phyloP scores from a whole-genome alignment of 257 asterid species.

The Striga asiatica region DNA sequence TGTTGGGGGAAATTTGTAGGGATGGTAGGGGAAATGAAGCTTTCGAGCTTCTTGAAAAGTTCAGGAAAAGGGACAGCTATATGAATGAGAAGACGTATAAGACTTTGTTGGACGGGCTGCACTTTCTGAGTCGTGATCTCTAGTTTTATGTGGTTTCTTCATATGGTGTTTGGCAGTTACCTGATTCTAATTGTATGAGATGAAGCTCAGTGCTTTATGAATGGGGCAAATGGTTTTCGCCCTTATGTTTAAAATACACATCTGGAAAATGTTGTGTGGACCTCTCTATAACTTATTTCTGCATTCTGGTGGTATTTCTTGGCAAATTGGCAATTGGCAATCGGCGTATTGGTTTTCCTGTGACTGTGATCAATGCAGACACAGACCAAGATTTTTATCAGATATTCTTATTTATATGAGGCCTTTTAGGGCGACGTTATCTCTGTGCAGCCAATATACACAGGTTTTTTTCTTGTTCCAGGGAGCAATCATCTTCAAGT shows the following conservation, averaged over 20 bases:
- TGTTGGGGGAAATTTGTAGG: conserved; percentile 80
- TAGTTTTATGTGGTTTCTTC: conserved; percentile 14
- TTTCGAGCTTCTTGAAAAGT: conserved; percentile 52
- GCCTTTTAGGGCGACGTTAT: not conserved
- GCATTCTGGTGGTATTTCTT: conserved; percentile 4
- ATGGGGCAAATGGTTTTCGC: too few species aligned
- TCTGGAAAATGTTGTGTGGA: too few species aligned
- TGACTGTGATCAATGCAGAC: not conserved
- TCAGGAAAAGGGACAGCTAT: conserved; percentile 54
- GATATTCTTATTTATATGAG: conserved; percentile 2
- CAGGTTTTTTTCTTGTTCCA: not conserved
- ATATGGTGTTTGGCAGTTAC: too few species aligned
- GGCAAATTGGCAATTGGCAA: not conserved
- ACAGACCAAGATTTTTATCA: not conserved
- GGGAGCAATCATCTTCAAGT: not conserved
- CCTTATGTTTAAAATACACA: too few species aligned
- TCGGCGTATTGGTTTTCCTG: not conserved
- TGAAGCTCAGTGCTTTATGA: too few species aligned
- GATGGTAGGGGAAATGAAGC: conserved; percentile 76
- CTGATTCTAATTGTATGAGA: too few species aligned
- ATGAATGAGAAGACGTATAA: conserved; percentile 74
- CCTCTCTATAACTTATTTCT: too few species aligned
- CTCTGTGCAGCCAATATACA: not conserved
- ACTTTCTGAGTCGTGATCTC: conserved; percentile 36
- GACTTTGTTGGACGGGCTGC: conserved; percentile 53